Conservation (phyloP, 1,284 basidiomycete genomes). For the Boletus sp. region DNA sequence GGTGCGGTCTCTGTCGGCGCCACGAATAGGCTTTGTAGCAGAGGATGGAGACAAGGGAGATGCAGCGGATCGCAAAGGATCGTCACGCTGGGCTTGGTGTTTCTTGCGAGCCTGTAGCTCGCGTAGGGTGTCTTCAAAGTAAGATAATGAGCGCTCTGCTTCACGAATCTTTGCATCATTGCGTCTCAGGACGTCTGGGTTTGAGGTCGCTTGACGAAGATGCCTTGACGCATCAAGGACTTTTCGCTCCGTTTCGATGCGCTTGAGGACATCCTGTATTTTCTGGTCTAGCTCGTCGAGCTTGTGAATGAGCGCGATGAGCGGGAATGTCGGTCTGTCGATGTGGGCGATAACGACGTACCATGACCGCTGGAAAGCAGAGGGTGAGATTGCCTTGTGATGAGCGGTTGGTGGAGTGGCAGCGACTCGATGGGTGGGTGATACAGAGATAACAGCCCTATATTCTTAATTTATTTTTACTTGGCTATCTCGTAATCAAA, state of each 20-base stretch:
- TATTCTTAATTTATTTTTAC: constrained; percentile 14
- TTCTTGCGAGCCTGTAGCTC: constrained; percentile 78
- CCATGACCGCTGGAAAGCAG: constrained; percentile 29
- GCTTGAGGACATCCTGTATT: constrained; percentile 86
- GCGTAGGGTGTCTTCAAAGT: constrained; percentile 84
- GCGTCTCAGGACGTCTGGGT: constrained; percentile 80
- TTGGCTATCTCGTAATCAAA: constrained; percentile 31
- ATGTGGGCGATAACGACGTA: constrained; percentile 20
- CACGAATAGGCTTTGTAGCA: constrained; percentile 23
- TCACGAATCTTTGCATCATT: constrained; percentile 88
- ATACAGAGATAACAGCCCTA: constrained; percentile 26
- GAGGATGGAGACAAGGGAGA: constrained; percentile 29
- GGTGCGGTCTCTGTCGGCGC: constrained; percentile 33
- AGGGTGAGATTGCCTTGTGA: constrained; percentile 16
- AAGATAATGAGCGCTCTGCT: constrained; percentile 79
- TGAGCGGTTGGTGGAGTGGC: constrained; percentile 8
- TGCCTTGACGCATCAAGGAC: constrained; percentile 83
- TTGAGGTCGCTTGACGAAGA: constrained; percentile 78
- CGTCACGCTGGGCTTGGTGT: constrained; percentile 43
- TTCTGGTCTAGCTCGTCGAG: constrained; percentile 74
- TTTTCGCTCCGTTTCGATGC: constrained; percentile 90
- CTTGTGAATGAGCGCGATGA: constrained; percentile 17
- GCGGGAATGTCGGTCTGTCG: not conserved
- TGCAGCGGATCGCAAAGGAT: constrained; percentile 49
- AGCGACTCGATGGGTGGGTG: constrained; percentile 28